These are phyloP conservation scores for Colletotrichum cereale DNA, from an alignment of 2,329 filamentous ascomycete species.

Conservation along the genomic window DNA sequence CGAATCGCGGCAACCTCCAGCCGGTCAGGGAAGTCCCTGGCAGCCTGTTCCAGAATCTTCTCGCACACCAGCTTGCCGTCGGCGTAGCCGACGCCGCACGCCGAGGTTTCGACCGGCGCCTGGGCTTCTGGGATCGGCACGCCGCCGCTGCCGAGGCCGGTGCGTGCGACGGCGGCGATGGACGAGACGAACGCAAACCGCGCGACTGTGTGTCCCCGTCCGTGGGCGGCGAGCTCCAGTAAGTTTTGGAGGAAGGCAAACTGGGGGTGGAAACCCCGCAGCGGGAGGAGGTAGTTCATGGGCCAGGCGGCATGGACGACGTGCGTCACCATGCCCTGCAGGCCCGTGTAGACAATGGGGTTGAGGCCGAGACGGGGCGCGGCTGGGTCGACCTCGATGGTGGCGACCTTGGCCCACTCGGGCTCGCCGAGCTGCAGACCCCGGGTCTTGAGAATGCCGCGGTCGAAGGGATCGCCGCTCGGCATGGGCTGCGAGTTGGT, in stretches of 20 bases:
- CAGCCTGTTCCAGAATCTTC: conserved; percentile 41
- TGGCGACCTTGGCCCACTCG: conserved; percentile 39
- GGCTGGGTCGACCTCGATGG: conserved; percentile 40
- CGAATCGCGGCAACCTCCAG: conserved; percentile 41
- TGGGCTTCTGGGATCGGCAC: conserved; percentile 38
- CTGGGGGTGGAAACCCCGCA: conserved; percentile 42
- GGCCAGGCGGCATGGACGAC: conserved; percentile 45
- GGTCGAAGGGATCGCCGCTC: conserved; percentile 2
- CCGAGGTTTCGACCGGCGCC: conserved; percentile 32
- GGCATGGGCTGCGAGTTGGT: background rate
- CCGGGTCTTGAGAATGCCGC: conserved; percentile 23
- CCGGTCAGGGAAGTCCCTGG: conserved; percentile 12
- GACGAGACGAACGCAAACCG: background rate
- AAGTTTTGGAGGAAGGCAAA: conserved; percentile 42
- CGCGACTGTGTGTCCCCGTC: background rate
- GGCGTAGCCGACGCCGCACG: conserved; percentile 43
- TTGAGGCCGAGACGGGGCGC: conserved; percentile 39
- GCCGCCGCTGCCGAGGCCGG: conserved; percentile 29
- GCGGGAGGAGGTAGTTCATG: conserved; percentile 44
- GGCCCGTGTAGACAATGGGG: conserved; percentile 24
- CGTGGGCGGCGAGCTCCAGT: conserved; percentile 36
- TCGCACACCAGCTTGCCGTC: conserved; percentile 44
- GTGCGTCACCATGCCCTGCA: conserved; percentile 41
- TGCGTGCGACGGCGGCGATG: background rate
- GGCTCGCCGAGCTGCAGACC: conserved; percentile 31